These are phyloP conservation scores for Cercis canadensis DNA, from an alignment of 306 rosid species.

Conservation along the genomic window DNA sequence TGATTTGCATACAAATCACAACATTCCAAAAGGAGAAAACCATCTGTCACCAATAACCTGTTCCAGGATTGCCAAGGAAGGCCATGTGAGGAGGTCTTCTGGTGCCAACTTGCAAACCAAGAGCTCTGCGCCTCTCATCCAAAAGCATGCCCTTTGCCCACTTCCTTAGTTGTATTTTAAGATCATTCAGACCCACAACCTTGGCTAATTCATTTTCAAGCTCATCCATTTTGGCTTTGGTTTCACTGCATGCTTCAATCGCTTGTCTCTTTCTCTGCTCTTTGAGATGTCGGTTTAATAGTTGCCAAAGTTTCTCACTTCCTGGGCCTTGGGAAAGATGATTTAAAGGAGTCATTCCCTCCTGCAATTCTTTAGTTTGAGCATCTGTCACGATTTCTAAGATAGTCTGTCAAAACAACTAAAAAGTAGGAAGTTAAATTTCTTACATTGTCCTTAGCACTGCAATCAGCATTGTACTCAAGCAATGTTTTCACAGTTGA, in stretches of 20 bases:
- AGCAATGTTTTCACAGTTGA: conserved; percentile 76
- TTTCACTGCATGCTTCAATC: conserved; percentile 87
- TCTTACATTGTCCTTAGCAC: conserved; percentile 78
- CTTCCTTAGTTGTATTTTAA: conserved; percentile 77
- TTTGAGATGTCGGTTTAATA: conserved; percentile 66
- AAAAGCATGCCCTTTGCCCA: conserved; percentile 99
- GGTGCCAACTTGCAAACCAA: conserved; percentile 85
- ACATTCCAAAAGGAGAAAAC: conserved; percentile 3
- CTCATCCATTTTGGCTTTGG: conserved; percentile 87
- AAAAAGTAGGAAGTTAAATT: conserved; percentile 24
- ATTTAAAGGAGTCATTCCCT: conserved; percentile 85
- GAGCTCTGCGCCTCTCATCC: conserved; percentile 97
- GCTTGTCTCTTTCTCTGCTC: conserved; percentile 86
- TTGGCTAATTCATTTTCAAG: conserved; percentile 79
- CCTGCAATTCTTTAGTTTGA: conserved; percentile 63
- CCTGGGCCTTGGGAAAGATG: conserved; percentile 86
- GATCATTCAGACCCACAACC: conserved; percentile 91
- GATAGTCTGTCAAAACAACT: conserved; percentile 22
- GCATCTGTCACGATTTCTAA: conserved; percentile 30
- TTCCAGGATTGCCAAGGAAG: conserved; percentile 98
- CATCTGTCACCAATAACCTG: conserved; percentile 59
- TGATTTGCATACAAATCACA: conserved; percentile 1
- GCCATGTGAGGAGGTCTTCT: conserved; percentile 99
- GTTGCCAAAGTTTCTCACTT: conserved; percentile 66
- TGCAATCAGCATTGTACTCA: conserved; percentile 80